A percentile compares a stretch with the other conserved stretches of the same genome.
These are phyloP conservation scores for Termitomyces sp. DNA, from an alignment of 768 basidiomycete species.

Conservation along the genomic window DNA sequence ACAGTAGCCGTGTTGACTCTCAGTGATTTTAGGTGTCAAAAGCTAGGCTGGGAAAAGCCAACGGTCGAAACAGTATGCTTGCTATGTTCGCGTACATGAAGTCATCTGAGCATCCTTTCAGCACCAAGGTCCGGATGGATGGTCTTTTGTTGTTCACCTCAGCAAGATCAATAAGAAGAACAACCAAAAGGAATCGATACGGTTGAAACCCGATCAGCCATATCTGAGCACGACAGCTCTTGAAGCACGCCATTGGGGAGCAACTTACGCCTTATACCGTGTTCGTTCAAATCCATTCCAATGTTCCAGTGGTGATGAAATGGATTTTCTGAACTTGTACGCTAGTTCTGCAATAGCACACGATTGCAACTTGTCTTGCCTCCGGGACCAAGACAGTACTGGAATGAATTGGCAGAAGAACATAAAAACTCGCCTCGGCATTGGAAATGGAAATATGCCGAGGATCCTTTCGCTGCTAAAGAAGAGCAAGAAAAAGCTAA, in stretches of 20 bases:
- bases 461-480: conserved; percentile 78
- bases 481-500: conserved; percentile 65
- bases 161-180: conserved; percentile 64
- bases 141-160: conserved; percentile 66
- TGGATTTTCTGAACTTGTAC: conserved; percentile 19
- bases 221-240: conserved; percentile 59
- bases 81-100: background rate
- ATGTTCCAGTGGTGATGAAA: conserved; percentile 5
- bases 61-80: conserved; percentile 63
- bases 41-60: conserved; percentile 85
- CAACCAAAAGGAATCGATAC: conserved; percentile 60
- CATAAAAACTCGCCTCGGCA: conserved; percentile 66
- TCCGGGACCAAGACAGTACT: conserved; percentile 81
- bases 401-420: conserved; percentile 68
- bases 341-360: conserved; percentile 69
- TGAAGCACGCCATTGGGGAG: conserved; percentile 90
- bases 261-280: conserved; percentile 81
- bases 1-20: background rate
- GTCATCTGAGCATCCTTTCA: conserved; percentile 19
- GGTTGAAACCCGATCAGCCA: conserved; percentile 69
- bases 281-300: conserved; percentile 41
- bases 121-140: conserved; percentile 44
- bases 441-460: conserved; percentile 80
- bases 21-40: conserved; percentile 62
- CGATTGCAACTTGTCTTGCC: conserved; percentile 75